phyloP scores from a whole-genome alignment of 495 filamentous ascomycete species.

The Opeltia flavorubescens region DNA sequence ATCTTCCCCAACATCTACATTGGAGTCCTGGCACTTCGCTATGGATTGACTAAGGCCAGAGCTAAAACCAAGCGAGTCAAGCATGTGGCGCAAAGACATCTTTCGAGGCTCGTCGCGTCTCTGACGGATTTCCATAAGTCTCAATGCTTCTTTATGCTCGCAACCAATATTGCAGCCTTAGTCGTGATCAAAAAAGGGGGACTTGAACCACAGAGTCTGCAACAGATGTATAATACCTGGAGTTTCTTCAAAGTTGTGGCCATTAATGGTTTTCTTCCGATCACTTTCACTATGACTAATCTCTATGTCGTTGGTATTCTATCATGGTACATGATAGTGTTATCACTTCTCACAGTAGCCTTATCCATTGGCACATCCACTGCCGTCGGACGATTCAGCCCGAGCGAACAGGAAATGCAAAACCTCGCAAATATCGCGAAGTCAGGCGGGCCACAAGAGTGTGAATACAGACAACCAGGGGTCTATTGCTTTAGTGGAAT shows the following conservation, averaged over 20 bases:
- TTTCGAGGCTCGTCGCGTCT: conserved; percentile 4
- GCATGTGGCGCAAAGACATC: background rate
- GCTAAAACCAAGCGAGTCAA: background rate
- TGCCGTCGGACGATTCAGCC: conserved; percentile 5
- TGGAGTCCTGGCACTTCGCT: background rate
- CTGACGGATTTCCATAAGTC: conserved; percentile 16
- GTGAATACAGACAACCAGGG: background rate
- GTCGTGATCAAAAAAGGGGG: conserved; percentile 5
- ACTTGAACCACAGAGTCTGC: conserved; percentile 9
- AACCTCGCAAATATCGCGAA: background rate
- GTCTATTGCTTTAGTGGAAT: background rate
- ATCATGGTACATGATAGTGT: conserved; percentile 13
- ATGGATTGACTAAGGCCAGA: conserved; percentile 1
- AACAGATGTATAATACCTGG: conserved; percentile 12
- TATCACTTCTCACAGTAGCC: conserved; percentile 7
- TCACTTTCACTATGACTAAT: conserved; percentile 14
- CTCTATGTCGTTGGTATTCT: conserved; percentile 10
- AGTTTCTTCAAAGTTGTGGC: conserved; percentile 10
- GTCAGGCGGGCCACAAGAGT: conserved; percentile 1
- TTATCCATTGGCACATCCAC: conserved; percentile 12
- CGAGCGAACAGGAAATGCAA: background rate
- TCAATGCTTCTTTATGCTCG: conserved; percentile 17
- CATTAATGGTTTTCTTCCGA: conserved; percentile 11
- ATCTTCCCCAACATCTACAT: conserved; percentile 2
- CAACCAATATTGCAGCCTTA: conserved; percentile 14